Base-by-base conservation (phyloP, 2,329 filamentous ascomycete species). In the Albifimbria verrucaria region DNA sequence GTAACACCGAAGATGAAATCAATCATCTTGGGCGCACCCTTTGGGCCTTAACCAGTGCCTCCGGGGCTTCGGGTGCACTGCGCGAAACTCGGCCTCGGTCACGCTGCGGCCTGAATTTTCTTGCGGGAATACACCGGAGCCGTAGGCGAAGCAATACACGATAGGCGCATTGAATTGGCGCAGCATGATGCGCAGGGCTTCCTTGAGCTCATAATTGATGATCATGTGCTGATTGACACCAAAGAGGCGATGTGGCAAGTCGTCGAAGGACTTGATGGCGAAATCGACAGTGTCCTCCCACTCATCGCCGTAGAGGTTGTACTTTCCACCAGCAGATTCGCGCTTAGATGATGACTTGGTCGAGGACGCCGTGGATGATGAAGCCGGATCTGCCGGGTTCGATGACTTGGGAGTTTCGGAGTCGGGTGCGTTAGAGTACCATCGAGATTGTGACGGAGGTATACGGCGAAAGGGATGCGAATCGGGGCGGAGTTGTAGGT, bases 1-100 rank as follows among this genome's bases (percentile, higher is more conserved):
- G 90, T 90, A 11, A 97, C 93, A 23, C 93, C 94, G 68, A 99
- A 94, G 61, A 99, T 95, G 68, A 99, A 96, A 72, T 99, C 94
- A 58, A 99, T 96, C 87, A 97, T 96, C 75, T 97, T 97, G 12
- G 91, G 91, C 1, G 86, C 86, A 25, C 90, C 90, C 63, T 90
- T 71, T 97, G 93, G 60, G 92, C 89, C 60, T 91, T 90, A 59
- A 88, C 78, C 7, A 97, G 86, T 1, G 90, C 90, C 50, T 85
- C 78, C 1, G 92, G 90, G 93, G 87, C 56, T 92, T 87, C 7
- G 92, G 88, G 66, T 97, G 93, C 22, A 92, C 83, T 20, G 86
- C 83, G 54, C 72, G 77, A 58, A 84, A 75, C 52, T 82, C 77
- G 11, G 75, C 78, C 49, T 82, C 80, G 22, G 83, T 76, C 49